Evolutionary conservation across 208 protist species (phyloP), one percentile per base, ranked within the genome.

Genomic region (Acanthamoeba sp.): DNA sequence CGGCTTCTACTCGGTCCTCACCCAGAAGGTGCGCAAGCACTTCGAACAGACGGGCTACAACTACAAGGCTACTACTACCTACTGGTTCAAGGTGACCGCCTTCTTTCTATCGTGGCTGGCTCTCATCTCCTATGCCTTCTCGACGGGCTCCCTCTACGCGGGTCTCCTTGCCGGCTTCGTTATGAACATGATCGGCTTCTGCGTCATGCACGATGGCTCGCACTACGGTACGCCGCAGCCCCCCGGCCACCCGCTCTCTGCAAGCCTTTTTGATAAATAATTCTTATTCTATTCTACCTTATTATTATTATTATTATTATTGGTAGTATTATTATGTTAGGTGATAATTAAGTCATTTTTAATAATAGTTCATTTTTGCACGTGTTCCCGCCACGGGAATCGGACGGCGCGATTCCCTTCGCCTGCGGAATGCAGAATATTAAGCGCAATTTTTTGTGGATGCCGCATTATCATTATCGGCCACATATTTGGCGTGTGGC

Each of bases 171-270:
- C 71, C 32, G 71, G 91, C 91, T 59, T 84, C 38, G 36, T 66
- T 71, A 84, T 84, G 71, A 57, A 62, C 32, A 71, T 80, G 71
- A 40, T 94, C 50, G 91, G 91, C 52, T 64, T 94, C 38, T 71
- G 55, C 48, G 73, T 94, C n/a, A 87, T 94, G 71, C 91, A 94
- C 71, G 91, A 93, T 69, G 90, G 66, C 66, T 93, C 90, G 1
- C 90, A 93, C 90, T 76, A 64, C 32, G 90, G 78, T 87, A 84
- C 73, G 1, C 1, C 1, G 7, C 40, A 6, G 7, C 10, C 42
- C 36, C 34, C 27, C 40, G 32, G 3, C 0, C 59, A 69, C 20
- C n/a, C n/a, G n/a, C n/a, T n/a, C n/a, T n/a, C n/a, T n/a, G n/a
- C n/a, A 59, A 2, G 10, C n/a, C 59, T 69, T 16, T n/a, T n/a